Percentiles rank a stretch among this genome's conserved stretches.
These are phyloP conservation scores for Aristolochia contorta DNA, from an alignment of 164 flowering plant genomes.

Conservation along the genomic window DNA sequence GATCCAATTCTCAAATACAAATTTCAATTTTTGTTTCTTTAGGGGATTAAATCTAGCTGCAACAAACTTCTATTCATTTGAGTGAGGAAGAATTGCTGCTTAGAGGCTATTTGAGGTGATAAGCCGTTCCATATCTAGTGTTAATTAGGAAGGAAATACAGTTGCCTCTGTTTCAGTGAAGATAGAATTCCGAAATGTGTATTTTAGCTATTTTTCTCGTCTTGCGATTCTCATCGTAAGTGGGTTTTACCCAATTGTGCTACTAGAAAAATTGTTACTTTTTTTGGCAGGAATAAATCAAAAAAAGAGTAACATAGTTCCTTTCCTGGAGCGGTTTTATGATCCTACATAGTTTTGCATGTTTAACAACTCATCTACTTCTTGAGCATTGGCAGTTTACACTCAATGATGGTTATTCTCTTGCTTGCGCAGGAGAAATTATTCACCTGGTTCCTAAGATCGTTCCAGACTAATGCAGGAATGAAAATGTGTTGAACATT, in stretches of 20 bases:
- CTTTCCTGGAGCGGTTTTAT: too few species aligned
- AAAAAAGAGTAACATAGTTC: too few species aligned
- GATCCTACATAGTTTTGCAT: too few species aligned
- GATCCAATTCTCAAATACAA: too few species aligned
- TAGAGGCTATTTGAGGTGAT: constrained; percentile 97
- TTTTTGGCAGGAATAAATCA: constrained; percentile 97
- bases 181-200: constrained; percentile 93
- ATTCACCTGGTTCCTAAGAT: too few species aligned
- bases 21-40: too few species aligned
- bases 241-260: constrained; percentile 87
- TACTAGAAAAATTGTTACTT: constrained; percentile 89
- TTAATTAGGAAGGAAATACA: constrained; percentile 61
- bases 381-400: too few species aligned
- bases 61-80: constrained; percentile 96
- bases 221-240: constrained; percentile 96
- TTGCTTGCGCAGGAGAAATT: too few species aligned
- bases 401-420: too few species aligned
- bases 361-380: too few species aligned
- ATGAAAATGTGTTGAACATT: too few species aligned
- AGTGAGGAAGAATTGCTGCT: constrained; percentile 97
- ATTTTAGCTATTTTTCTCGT: constrained; percentile 91
- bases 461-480: too few species aligned
- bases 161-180: constrained; percentile 71
- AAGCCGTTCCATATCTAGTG: constrained; percentile 72
- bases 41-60: constrained; percentile 99